Evolutionary conservation across 2,329 filamentous ascomycete species (phyloP).

Genomic region (Macrophomina phaseolina): DNA sequence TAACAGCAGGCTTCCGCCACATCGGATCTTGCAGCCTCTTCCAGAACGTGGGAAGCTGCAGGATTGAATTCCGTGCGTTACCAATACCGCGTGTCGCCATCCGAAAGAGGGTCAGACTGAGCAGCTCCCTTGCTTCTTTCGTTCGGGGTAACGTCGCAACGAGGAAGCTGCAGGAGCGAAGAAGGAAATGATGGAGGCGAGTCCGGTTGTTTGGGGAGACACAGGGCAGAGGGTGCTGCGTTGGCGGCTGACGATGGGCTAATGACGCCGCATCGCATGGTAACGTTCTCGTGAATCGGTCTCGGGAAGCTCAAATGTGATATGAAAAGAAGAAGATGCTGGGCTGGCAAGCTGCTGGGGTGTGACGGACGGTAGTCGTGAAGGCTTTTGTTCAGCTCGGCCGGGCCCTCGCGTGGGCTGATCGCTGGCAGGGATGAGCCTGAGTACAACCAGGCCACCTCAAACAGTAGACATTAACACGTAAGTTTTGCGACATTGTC

Average conservation of each 20-base stretch:
- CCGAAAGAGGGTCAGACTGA: background rate
- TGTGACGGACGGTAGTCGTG: background rate
- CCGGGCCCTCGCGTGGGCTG: slow-evolving; percentile 16
- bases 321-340: background rate
- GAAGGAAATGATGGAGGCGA: background rate
- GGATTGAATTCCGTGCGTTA: background rate
- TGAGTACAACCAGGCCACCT: background rate
- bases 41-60: slow-evolving; percentile 22
- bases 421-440: background rate
- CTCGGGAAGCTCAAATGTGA: background rate
- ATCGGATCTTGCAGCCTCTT: background rate
- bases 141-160: slow-evolving; percentile 16
- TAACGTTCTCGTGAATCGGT: background rate
- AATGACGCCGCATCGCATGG: slow-evolving; percentile 7
- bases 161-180: background rate
- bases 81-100: background rate
- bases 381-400: background rate
- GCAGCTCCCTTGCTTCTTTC: background rate
- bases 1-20: background rate
- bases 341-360: background rate
- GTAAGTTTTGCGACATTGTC: too few relatives aligned
- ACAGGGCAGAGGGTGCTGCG: background rate
- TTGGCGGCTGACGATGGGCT: background rate
- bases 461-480: background rate
- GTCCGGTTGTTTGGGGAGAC: background rate